Evolutionary conservation across 2,329 filamentous ascomycete genomes (phyloP).

Genomic region (Knoxdaviesia proteae): DNA sequence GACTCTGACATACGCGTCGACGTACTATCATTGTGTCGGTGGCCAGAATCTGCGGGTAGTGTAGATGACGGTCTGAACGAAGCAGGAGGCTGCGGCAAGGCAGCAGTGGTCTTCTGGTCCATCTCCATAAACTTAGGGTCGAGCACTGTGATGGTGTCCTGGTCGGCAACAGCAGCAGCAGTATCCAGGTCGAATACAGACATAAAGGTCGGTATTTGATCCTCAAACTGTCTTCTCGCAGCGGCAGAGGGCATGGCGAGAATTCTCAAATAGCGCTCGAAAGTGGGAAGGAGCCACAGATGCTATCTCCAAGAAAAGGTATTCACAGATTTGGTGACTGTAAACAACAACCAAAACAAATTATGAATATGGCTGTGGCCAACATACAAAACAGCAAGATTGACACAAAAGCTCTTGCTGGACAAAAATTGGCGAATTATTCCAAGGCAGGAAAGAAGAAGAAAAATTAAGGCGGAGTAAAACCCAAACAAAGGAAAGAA

Average conservation of each 20-base stretch:
- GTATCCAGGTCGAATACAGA: conserved; percentile 48
- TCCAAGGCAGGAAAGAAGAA: neutral
- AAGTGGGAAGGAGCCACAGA: too few relatives aligned
- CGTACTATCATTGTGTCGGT: conserved; percentile 58
- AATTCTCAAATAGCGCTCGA: too few relatives aligned
- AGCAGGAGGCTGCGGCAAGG: conserved; percentile 13
- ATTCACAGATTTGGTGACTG: too few relatives aligned
- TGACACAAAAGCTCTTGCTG: too few relatives aligned
- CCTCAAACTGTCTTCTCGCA: conserved; percentile 40
- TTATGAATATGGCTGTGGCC: too few relatives aligned
- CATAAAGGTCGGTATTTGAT: conserved; percentile 58
- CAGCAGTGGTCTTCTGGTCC: conserved; percentile 6
- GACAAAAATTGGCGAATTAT: too few relatives aligned
- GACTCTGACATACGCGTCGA: conserved; percentile 65
- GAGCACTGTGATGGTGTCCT: conserved; percentile 30
- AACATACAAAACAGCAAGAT: too few relatives aligned
- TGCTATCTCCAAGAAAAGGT: too few relatives aligned
- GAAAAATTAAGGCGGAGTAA: neutral
- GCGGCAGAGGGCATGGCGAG: conserved; percentile 40
- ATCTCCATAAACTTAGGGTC: conserved; percentile 30
- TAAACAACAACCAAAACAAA: too few relatives aligned
- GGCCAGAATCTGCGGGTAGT: conserved; percentile 26
- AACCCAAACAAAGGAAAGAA: neutral
- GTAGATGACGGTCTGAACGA: conserved; percentile 15
- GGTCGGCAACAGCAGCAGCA: conserved; percentile 29